Evolutionary conservation across 108 stramenopile species (phyloP).

Genomic region (Hondaea fermentalgiana): DNA sequence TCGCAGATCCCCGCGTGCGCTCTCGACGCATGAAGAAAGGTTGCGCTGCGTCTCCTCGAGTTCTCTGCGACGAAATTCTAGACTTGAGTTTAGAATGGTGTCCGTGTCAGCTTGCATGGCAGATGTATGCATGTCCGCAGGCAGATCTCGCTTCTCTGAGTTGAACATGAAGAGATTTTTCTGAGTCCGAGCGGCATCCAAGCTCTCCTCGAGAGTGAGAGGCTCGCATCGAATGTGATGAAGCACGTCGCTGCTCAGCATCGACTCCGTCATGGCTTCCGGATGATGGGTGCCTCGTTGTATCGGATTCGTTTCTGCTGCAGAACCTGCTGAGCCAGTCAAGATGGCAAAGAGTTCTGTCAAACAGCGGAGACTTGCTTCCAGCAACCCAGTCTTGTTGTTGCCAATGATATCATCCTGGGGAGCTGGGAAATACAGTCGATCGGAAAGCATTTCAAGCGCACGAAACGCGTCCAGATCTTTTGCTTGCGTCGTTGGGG

Average conservation of each 20-base stretch:
- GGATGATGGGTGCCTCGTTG: background rate
- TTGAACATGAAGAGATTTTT: background rate
- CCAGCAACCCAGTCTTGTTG: background rate
- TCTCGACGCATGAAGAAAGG: background rate
- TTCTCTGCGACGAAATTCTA: background rate
- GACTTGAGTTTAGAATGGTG: background rate
- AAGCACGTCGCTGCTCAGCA: background rate
- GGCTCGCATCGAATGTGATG: background rate
- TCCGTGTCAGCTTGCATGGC: background rate
- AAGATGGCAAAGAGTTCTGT: background rate
- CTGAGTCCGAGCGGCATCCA: background rate
- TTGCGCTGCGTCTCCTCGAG: background rate
- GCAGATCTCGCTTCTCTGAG: background rate
- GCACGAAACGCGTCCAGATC: background rate
- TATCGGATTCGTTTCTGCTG: background rate
- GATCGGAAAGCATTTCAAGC: background rate
- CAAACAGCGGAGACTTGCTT: background rate
- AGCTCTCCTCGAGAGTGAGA: background rate
- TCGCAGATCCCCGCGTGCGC: background rate
- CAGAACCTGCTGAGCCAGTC: background rate
- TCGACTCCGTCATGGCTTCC: background rate
- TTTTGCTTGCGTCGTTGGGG: background rate
- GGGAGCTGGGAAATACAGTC: background rate
- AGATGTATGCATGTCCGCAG: background rate
- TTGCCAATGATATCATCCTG: background rate